Evolutionary conservation across 805 yeast genomes (phyloP), one percentile per base, ranked within the genome.

Genomic region (Lachancea kluyveri): DNA sequence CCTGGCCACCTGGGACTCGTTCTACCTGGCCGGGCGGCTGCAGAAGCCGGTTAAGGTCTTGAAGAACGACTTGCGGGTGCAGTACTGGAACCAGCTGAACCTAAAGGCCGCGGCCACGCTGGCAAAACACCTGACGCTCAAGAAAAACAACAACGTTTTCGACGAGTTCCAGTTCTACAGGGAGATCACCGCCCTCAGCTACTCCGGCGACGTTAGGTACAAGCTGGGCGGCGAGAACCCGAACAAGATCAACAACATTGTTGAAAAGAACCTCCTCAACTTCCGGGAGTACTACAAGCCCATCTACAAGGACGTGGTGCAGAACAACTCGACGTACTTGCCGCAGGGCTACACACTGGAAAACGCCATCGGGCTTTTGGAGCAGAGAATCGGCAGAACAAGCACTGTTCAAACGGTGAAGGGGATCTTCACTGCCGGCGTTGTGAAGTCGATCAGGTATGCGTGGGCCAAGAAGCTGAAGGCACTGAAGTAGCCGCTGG

Each of bases 201-300:
- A 92, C 52, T 61, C 77, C 55, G 98, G 98, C 12, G 98, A 92
- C 54, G 79, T 87, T 17, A 72, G 98, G 45, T 79, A 86, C 72
- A 64, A 68, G 25, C 63, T 88, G 17, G 84, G 85, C 7, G 97
- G 96, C 2, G 98, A 92, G 56, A 84, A 92, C 54, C 96, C 96
- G 4, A 68, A 78, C 46, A 92, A 92, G 57, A 83, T 88, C 24
- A 64, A 67, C 29, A 92, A 92, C 53, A 92, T 92, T 40, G 97
- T 92, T 3, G 54, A 59, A 8, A 81, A 81, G 54, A 96, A 92
- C 57, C 70, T 73, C 41, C 59, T 62, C 12, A 69, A 74, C 40
- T 92, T 92, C 60, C 70, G 78, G 37, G 59, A 61, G 35, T 72
- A 92, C 48, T 92, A 92, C 51, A 60, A 65, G n/a, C 95, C 95